A percentile compares a stretch with the other conserved stretches of the same genome.
phyloP scores from a whole-genome alignment of 495 filamentous ascomycete species.

The Neurospora sp. region DNA sequence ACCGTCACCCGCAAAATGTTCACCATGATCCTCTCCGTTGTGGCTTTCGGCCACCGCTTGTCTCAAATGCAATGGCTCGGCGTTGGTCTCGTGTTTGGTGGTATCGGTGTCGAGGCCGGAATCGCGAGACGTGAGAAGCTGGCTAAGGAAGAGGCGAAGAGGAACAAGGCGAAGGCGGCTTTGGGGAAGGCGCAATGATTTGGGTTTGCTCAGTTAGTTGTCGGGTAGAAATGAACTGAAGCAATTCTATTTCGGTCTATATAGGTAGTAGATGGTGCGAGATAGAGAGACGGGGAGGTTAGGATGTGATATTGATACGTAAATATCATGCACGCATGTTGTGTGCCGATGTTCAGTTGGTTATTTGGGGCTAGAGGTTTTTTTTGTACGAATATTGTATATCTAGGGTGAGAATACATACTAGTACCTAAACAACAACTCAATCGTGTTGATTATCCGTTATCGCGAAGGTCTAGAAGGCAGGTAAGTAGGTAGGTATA shows the following conservation, averaged over 20 bases:
- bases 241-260: neutral
- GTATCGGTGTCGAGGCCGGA: slow-evolving; percentile 80
- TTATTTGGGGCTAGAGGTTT: neutral
- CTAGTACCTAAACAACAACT: too few relatives aligned
- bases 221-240: neutral
- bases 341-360: neutral
- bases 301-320: neutral
- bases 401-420: too few relatives aligned
- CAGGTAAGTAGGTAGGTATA: too few relatives aligned
- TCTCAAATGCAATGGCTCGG: slow-evolving; percentile 80
- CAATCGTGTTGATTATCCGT: too few relatives aligned
- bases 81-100: slow-evolving; percentile 86
- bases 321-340: neutral
- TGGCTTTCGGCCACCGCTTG: slow-evolving; percentile 86
- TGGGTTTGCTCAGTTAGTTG: neutral
- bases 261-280: neutral
- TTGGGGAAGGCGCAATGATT: slow-evolving; percentile 22
- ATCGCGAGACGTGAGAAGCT: slow-evolving; percentile 77
- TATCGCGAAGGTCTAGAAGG: too few relatives aligned
- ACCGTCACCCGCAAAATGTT: slow-evolving; percentile 98
- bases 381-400: neutral
- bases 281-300: neutral
- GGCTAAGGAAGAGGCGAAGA: slow-evolving; percentile 64
- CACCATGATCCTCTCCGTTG: slow-evolving; percentile 91
- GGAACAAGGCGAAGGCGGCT: slow-evolving; percentile 32